These are phyloP conservation scores for Austroboletus olivaceoglutinosus DNA, from an alignment of 1,284 basidiomycete species.

Conservation along the genomic window DNA sequence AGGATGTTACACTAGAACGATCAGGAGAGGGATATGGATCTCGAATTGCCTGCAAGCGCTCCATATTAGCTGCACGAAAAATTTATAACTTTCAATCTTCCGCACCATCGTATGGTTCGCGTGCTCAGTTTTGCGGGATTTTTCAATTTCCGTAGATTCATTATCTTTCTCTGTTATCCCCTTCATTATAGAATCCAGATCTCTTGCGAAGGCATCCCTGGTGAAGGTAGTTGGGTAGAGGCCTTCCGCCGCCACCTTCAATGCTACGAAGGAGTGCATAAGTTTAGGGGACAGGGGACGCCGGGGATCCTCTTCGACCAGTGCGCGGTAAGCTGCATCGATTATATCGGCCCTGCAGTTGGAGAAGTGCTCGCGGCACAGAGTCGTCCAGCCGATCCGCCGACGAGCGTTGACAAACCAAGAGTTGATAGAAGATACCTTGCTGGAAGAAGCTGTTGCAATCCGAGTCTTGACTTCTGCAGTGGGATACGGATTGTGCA, in stretches of 20 bases:
- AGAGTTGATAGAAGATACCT: constrained; percentile 34
- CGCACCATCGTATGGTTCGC: constrained; percentile 5
- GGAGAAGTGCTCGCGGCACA: constrained; percentile 39
- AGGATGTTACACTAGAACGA: constrained; percentile 2
- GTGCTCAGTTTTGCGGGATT: not conserved
- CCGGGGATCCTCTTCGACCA: constrained; percentile 33
- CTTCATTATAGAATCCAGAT: constrained; percentile 28
- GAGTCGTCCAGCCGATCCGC: constrained; percentile 51
- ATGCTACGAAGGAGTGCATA: constrained; percentile 32
- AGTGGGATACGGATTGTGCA: constrained; percentile 52
- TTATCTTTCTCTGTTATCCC: constrained; percentile 23
- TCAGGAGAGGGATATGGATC: constrained; percentile 15
- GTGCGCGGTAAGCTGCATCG: constrained; percentile 41
- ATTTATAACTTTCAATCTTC: not conserved
- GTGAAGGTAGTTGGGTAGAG: constrained; percentile 34
- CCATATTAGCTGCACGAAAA: not conserved
- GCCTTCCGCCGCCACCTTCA: constrained; percentile 34
- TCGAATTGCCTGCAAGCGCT: constrained; percentile 2
- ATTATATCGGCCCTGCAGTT: constrained; percentile 40
- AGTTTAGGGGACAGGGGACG: constrained; percentile 26
- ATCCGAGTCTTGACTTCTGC: constrained; percentile 24
- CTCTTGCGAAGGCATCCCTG: constrained; percentile 27
- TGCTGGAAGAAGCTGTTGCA: constrained; percentile 5
- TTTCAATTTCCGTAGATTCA: not conserved
- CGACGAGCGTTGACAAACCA: constrained; percentile 52